Conservation (phyloP, 208 protist species). For the Lotmaria passim region DNA sequence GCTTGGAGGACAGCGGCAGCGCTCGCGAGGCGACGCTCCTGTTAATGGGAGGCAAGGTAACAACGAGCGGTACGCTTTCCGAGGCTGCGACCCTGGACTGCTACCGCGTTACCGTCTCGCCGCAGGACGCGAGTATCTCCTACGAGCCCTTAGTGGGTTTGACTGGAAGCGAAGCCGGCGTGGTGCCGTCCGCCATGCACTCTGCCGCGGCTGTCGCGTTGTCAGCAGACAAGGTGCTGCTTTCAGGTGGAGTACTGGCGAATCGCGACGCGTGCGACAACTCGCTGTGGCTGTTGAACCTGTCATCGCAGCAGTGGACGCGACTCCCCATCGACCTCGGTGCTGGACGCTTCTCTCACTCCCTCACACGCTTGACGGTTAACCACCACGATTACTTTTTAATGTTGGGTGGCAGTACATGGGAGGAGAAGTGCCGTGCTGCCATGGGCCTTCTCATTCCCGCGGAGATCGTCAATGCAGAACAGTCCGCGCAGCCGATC, state of each 20-base stretch:
- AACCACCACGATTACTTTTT: constrained; percentile 43
- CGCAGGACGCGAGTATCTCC: constrained; percentile 6
- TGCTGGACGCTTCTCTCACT: constrained; percentile 69
- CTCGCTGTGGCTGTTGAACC: constrained; percentile 26
- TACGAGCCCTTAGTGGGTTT: constrained; percentile 20
- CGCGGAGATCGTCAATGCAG: background rate
- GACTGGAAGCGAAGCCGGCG: background rate
- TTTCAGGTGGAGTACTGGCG: constrained; percentile 22
- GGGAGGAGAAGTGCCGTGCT: constrained; percentile 31
- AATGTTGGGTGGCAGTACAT: constrained; percentile 67
- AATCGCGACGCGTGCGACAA: constrained; percentile 18
- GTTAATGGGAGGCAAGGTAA: constrained; percentile 65
- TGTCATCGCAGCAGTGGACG: constrained; percentile 17
- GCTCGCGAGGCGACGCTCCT: constrained; percentile 46
- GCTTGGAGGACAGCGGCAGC: background rate
- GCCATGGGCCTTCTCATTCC: constrained; percentile 15
- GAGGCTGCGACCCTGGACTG: constrained; percentile 13
- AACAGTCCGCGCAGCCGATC: background rate
- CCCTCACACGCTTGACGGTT: constrained; percentile 49
- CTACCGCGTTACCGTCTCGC: constrained; percentile 19
- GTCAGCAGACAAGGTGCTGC: constrained; percentile 18
- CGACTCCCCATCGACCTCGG: constrained; percentile 15
- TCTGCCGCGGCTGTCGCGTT: constrained; percentile 48
- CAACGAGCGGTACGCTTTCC: background rate
- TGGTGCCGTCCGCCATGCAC: constrained; percentile 45